phyloP scores from a whole-genome alignment of 495 filamentous ascomycete species.

The Hypoxylon crocopeplum region DNA sequence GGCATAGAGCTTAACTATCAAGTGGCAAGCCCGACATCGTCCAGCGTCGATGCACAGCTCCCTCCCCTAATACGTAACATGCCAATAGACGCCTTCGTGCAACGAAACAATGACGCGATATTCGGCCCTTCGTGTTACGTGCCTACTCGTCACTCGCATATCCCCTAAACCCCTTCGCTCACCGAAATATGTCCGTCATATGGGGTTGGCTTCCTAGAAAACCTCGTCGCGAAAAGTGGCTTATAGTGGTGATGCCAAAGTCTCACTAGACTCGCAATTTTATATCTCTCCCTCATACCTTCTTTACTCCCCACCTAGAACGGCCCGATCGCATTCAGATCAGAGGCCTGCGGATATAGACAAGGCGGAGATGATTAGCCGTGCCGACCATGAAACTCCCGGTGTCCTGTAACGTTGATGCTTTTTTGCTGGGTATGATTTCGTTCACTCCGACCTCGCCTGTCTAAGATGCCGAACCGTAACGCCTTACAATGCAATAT shows the following conservation, averaged over 20 bases:
- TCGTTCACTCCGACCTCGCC: conserved; percentile 37
- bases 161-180: background rate
- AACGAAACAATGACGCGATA: background rate
- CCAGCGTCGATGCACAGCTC: background rate
- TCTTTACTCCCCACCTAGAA: conserved; percentile 7
- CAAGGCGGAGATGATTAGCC: conserved; percentile 28
- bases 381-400: conserved; percentile 39
- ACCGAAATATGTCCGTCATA: background rate
- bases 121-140: background rate
- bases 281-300: background rate
- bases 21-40: background rate
- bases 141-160: background rate
- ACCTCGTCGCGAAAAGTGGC: background rate
- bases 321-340: conserved; percentile 1
- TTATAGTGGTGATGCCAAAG: background rate
- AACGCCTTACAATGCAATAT: conserved; percentile 44
- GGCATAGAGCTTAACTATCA: conserved; percentile 4
- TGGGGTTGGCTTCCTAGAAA: background rate
- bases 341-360: conserved; percentile 28
- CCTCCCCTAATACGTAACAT: background rate
- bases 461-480: conserved; percentile 41
- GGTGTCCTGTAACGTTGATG: conserved; percentile 41
- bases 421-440: conserved; percentile 44
- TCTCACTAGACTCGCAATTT: conserved; percentile 5
- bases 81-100: background rate